Percentiles rank a stretch among this genome's conserved stretches.
phyloP scores from a whole-genome alignment of 306 rosid species.

The Glycine soja region DNA sequence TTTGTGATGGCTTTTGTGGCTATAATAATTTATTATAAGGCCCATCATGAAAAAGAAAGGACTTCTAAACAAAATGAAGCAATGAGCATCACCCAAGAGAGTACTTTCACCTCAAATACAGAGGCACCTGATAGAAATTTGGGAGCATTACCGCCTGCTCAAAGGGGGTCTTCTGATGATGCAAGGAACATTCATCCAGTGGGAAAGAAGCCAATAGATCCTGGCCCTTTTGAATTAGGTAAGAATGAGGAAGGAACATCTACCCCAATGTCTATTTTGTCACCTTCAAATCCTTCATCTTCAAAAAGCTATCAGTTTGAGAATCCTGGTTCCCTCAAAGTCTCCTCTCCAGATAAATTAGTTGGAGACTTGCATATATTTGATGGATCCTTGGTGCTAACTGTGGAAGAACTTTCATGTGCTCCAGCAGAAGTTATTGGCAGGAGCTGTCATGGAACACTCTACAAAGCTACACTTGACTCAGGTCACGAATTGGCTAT shows the following conservation, averaged over 20 bases:
- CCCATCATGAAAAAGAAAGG: conserved; percentile 45
- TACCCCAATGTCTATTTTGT: conserved; percentile 63
- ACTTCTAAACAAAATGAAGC: conserved; percentile 51
- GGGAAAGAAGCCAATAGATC: conserved; percentile 46
- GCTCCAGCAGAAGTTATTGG: conserved; percentile 79
- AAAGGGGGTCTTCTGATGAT: conserved; percentile 41
- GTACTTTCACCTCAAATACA: conserved; percentile 50
- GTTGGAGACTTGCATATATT: conserved; percentile 75
- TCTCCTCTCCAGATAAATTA: conserved; percentile 67
- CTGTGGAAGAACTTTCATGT: conserved; percentile 78
- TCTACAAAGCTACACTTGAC: conserved; percentile 74
- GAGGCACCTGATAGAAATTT: conserved; percentile 50
- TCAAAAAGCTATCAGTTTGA: conserved; percentile 61
- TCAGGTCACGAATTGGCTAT: conserved; percentile 74
- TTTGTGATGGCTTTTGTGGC: conserved; percentile 57
- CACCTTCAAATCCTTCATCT: conserved; percentile 69
- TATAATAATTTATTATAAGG: conserved; percentile 54
- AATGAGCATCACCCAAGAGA: conserved; percentile 48
- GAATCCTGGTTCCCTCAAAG: conserved; percentile 52
- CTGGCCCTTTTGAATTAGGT: conserved; percentile 46
- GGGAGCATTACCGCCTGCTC: conserved; percentile 51
- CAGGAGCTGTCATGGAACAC: conserved; percentile 84
- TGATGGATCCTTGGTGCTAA: conserved; percentile 66
- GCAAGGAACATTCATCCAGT: conserved; percentile 44
- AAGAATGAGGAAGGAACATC: conserved; percentile 56